phyloP scores from a whole-genome alignment of 768 basidiomycete species.

The Lactarius tabidus region DNA sequence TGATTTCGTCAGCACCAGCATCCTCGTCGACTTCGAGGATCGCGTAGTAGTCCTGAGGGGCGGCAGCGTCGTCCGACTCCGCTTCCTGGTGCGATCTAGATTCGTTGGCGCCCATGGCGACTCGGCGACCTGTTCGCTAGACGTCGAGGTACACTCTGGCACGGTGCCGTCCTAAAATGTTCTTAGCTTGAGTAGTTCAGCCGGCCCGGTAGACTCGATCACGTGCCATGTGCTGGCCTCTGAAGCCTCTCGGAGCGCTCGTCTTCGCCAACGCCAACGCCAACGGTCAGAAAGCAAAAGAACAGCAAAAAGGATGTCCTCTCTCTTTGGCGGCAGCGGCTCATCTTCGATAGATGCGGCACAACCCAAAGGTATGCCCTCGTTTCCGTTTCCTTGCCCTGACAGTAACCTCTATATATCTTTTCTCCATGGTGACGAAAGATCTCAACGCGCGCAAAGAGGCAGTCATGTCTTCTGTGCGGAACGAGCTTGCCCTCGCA shows the following conservation, averaged over 20 bases:
- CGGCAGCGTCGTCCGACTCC: conserved; percentile 27
- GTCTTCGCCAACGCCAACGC: too few relatives aligned
- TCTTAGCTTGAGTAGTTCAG: too few relatives aligned
- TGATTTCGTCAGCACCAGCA: conserved; percentile 86
- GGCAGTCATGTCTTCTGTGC: conserved; percentile 56
- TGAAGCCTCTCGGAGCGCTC: too few relatives aligned
- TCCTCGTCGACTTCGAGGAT: conserved; percentile 77
- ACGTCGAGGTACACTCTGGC: neutral
- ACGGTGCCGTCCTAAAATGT: neutral
- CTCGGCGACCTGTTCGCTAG: neutral
- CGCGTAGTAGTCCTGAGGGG: conserved; percentile 68
- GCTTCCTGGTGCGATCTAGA: conserved; percentile 43
- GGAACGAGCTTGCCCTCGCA: conserved; percentile 63
- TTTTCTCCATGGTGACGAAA: conserved; percentile 19
- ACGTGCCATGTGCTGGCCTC: neutral
- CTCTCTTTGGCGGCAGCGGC: conserved; percentile 27
- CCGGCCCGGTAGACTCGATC: neutral
- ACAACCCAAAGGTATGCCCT: conserved; percentile 17
- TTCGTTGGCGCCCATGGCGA: conserved; percentile 64
- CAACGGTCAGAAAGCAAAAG: neutral
- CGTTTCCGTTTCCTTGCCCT: neutral
- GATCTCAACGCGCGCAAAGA: conserved; percentile 40
- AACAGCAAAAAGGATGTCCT: conserved; percentile 24
- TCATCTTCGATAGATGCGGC: conserved; percentile 19
- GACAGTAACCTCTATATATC: neutral